phyloP scores from a whole-genome alignment of 106 monocot species.

The Dendrobium officinale region DNA sequence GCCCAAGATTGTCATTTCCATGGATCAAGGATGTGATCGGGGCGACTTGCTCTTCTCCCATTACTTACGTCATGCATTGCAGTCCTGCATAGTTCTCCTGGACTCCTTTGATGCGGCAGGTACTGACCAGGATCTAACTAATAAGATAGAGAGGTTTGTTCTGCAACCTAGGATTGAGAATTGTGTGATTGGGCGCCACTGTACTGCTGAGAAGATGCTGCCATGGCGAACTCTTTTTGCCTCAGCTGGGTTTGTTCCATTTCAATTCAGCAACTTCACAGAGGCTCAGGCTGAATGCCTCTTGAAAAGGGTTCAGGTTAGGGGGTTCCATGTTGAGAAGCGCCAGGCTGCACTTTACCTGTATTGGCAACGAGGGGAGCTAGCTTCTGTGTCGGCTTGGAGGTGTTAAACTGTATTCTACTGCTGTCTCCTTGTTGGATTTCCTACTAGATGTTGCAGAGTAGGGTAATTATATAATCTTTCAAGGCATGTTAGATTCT shows the following conservation, averaged over 20 bases:
- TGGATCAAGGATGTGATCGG: slow-evolving; percentile 67
- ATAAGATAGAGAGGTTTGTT: slow-evolving; percentile 70
- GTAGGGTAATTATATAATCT: slow-evolving; percentile 7
- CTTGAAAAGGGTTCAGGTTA: slow-evolving; percentile 76
- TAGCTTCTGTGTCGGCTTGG: slow-evolving; percentile 85
- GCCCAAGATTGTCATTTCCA: slow-evolving; percentile 69
- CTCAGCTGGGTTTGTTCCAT: slow-evolving; percentile 44
- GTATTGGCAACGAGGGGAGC: slow-evolving; percentile 76
- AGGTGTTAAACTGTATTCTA: slow-evolving; percentile 36
- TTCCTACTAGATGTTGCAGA: not conserved
- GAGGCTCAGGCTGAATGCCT: slow-evolving; percentile 91
- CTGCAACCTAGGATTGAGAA: slow-evolving; percentile 64
- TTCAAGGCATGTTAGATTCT: not conserved
- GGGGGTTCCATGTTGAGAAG: slow-evolving; percentile 83
- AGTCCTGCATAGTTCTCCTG: slow-evolving; percentile 52
- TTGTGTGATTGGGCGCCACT: slow-evolving; percentile 36
- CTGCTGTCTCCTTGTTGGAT: slow-evolving; percentile 1
- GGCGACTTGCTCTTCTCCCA: slow-evolving; percentile 60
- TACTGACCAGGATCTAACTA: slow-evolving; percentile 34
- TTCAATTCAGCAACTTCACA: slow-evolving; percentile 81
- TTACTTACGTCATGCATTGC: slow-evolving; percentile 54
- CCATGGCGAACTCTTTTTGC: slow-evolving; percentile 58
- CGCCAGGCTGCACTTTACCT: slow-evolving; percentile 55
- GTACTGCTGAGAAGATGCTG: slow-evolving; percentile 32
- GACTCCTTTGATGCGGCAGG: slow-evolving; percentile 83